Evolutionary conservation across 2,329 filamentous ascomycete genomes (phyloP).

Genomic region (Aspergillus jensenii): DNA sequence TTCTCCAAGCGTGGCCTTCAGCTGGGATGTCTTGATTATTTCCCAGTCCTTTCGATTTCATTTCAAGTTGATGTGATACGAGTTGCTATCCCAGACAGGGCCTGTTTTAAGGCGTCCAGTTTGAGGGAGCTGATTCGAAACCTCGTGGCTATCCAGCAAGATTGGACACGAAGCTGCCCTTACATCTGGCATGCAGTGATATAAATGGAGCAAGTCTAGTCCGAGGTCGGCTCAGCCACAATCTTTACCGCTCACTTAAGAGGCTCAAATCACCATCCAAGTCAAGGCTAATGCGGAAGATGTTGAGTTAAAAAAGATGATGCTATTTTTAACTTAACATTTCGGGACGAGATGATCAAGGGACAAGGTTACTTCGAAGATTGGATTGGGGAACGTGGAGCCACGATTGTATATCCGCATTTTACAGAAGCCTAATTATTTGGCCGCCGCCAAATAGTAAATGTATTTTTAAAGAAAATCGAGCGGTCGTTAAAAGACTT

Average conservation of each 20-base stretch:
- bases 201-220: background rate
- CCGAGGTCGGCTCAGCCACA: background rate
- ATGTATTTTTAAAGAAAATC: slow-evolving; percentile 7
- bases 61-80: background rate
- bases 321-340: slow-evolving; percentile 1
- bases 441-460: background rate
- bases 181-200: background rate
- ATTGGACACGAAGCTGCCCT: background rate
- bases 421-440: background rate
- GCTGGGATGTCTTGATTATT: background rate
- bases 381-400: background rate
- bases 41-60: background rate
- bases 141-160: background rate
- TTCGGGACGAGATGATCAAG: background rate
- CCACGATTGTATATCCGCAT: background rate
- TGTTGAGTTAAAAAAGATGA: background rate
- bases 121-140: background rate
- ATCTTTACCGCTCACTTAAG: background rate
- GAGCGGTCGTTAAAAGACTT: slow-evolving; percentile 12
- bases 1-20: background rate
- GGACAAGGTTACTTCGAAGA: background rate
- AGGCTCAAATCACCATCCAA: background rate
- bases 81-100: background rate
- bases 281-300: background rate
- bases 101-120: background rate